Percentiles rank a stretch among this genome's conserved stretches.
Evolutionary conservation across 2,329 filamentous ascomycete genomes (phyloP).

Genomic region (Aspergillus tanneri): DNA sequence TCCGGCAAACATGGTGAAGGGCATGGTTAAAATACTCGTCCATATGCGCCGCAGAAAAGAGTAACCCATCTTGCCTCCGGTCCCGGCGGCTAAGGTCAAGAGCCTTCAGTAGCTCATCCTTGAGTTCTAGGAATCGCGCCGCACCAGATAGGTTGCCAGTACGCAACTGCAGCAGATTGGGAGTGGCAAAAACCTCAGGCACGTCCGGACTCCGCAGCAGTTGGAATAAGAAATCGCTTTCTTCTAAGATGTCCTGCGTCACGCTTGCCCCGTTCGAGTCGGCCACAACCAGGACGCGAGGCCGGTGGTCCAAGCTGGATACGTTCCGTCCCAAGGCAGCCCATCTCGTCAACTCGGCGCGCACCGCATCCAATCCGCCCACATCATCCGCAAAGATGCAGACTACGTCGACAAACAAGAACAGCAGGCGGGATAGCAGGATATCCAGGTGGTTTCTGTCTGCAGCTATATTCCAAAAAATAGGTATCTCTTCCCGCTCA

Average conservation of each 20-base stretch:
- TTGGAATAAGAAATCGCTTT: background rate
- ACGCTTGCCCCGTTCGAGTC: background rate
- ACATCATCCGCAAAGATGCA: conserved; percentile 1
- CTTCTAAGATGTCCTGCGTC: background rate
- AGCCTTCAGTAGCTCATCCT: background rate
- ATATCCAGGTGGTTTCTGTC: background rate
- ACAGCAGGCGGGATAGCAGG: background rate
- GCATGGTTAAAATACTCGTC: background rate
- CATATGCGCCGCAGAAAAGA: background rate
- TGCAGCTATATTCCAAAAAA: background rate
- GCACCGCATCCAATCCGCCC: background rate
- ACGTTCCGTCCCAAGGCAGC: background rate
- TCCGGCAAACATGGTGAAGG: background rate
- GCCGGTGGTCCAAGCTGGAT: background rate
- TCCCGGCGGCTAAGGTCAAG: background rate
- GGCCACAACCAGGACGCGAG: background rate
- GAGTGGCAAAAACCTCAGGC: background rate
- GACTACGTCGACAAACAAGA: background rate
- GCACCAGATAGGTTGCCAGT: no score
- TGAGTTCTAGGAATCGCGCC: no score
- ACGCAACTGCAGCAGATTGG: background rate
- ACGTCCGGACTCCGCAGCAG: background rate
- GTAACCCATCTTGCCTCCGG: background rate
- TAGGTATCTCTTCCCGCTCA: no score
- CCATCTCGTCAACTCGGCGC: background rate